Percentiles rank a stretch among this genome's conserved stretches.
Evolutionary conservation across 2,329 filamentous ascomycete species (phyloP).

Genomic region (Tolypocladium paradoxum): DNA sequence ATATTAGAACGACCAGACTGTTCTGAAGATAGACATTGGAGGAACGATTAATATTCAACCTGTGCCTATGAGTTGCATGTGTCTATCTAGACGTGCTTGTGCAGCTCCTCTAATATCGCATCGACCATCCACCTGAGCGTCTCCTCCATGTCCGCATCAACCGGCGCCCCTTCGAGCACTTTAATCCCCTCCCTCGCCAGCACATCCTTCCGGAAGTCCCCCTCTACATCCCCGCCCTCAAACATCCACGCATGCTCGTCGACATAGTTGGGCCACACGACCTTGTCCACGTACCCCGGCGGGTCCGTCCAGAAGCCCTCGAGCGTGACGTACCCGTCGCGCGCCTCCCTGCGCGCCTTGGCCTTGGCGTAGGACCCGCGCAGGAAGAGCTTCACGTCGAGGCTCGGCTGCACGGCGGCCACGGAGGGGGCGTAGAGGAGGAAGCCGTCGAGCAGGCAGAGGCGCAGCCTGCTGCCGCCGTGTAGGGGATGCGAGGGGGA

Average conservation of each 20-base stretch:
- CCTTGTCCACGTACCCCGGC: slow-evolving; percentile 81
- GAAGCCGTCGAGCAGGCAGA: slow-evolving; percentile 83
- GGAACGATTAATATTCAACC: background rate
- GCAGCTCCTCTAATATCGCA: slow-evolving; percentile 40
- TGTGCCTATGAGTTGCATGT: background rate
- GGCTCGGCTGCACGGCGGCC: slow-evolving; percentile 43
- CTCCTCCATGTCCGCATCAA: slow-evolving; percentile 48
- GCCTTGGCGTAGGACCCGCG: slow-evolving; percentile 55
- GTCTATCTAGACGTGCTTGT: slow-evolving; percentile 11
- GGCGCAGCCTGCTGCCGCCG: slow-evolving; percentile 18
- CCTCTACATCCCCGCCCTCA: slow-evolving; percentile 54
- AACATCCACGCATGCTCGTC: slow-evolving; percentile 75
- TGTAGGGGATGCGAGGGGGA: slow-evolving; percentile 28
- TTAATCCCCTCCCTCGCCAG: slow-evolving; percentile 32
- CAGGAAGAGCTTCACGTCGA: slow-evolving; percentile 73
- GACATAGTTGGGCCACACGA: slow-evolving; percentile 95
- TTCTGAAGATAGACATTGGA: background rate
- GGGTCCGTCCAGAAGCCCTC: slow-evolving; percentile 95
- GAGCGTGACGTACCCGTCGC: slow-evolving; percentile 68
- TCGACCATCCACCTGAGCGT: slow-evolving; percentile 61
- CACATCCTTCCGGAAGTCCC: slow-evolving; percentile 34
- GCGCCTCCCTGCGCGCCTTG: slow-evolving; percentile 53
- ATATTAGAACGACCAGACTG: no score
- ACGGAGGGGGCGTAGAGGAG: slow-evolving; percentile 58
- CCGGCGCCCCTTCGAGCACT: slow-evolving; percentile 33